Evolutionary conservation across 257 asterid genomes (phyloP).

Genomic region (Leonotis leonurus): DNA sequence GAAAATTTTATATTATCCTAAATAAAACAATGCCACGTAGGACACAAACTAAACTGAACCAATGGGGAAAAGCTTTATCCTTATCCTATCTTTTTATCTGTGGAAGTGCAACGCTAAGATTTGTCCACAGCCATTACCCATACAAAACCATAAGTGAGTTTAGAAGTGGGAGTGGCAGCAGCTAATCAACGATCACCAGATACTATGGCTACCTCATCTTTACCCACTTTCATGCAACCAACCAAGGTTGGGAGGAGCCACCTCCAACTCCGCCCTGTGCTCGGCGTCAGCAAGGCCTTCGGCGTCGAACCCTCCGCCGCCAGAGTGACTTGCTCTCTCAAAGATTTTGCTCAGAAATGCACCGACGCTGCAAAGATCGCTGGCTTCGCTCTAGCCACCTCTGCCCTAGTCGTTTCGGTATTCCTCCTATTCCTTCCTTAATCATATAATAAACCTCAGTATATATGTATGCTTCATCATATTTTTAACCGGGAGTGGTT

Average conservation of each 20-base stretch:
- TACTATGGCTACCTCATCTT: conserved; percentile 64
- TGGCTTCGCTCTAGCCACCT: conserved; percentile 93
- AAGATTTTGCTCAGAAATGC: conserved; percentile 74
- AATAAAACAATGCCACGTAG: background rate
- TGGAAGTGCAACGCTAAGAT: background rate
- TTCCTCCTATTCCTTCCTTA: background rate
- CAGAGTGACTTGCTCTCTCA: conserved; percentile 71
- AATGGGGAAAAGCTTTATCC: background rate
- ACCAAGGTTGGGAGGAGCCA: conserved; percentile 55
- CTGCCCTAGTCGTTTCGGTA: conserved; percentile 91
- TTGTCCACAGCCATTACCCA: background rate
- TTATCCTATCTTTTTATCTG: conserved; percentile 1
- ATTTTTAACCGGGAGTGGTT: too few relatives aligned
- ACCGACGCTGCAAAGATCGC: conserved; percentile 91
- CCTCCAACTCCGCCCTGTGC: conserved; percentile 55
- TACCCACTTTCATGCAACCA: conserved; percentile 87
- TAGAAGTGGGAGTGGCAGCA: background rate
- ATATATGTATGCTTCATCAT: too few relatives aligned
- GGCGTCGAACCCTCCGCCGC: conserved; percentile 50
- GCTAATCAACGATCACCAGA: background rate
- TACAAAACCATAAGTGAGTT: background rate
- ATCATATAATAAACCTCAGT: too few relatives aligned
- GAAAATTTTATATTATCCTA: background rate
- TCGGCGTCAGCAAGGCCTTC: conserved; percentile 45
- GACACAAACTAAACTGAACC: background rate